Conservation (phyloP, 371 early-diverging fungal genomes). For the Mycotypha africana region DNA sequence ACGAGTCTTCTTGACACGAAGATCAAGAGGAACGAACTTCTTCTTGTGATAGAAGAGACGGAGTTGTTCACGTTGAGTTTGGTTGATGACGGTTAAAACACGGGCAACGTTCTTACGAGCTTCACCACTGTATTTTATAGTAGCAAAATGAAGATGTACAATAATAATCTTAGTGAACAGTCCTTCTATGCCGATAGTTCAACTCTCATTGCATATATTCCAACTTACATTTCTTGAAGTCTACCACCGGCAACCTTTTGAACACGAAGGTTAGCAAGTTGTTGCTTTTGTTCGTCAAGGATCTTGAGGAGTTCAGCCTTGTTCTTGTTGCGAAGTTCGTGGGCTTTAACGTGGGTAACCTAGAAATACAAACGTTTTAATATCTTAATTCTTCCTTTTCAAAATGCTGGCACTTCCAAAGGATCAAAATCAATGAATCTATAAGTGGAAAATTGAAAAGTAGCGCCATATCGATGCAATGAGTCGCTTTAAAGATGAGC, state of each 20-base stretch:
- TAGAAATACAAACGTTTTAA: constrained; percentile 21
- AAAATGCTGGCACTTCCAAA: too few species aligned
- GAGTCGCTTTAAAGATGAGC: background rate
- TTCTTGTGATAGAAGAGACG: constrained; percentile 83
- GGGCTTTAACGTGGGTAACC: constrained; percentile 78
- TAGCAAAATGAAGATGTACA: too few species aligned
- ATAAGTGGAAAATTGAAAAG: background rate
- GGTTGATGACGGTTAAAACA: constrained; percentile 91
- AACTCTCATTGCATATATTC: background rate
- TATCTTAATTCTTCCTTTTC: background rate
- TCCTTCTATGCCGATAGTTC: background rate
- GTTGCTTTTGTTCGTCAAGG: constrained; percentile 90
- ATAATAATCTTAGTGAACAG: too few species aligned
- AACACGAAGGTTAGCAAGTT: constrained; percentile 86
- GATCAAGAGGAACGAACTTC: constrained; percentile 89
- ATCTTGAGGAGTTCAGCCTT: constrained; percentile 87
- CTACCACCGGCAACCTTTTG: constrained; percentile 86
- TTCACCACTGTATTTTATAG: constrained; percentile 42
- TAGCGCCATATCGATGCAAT: background rate
- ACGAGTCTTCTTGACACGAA: constrained; percentile 96
- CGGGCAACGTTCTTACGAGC: constrained; percentile 94
- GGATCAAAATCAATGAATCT: background rate
- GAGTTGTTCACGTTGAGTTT: constrained; percentile 82
- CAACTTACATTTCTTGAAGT: constrained; percentile 75
- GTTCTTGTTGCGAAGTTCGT: constrained; percentile 88